Conservation (phyloP, 2,329 filamentous ascomycete genomes). For the Penicillium brasilianum region DNA sequence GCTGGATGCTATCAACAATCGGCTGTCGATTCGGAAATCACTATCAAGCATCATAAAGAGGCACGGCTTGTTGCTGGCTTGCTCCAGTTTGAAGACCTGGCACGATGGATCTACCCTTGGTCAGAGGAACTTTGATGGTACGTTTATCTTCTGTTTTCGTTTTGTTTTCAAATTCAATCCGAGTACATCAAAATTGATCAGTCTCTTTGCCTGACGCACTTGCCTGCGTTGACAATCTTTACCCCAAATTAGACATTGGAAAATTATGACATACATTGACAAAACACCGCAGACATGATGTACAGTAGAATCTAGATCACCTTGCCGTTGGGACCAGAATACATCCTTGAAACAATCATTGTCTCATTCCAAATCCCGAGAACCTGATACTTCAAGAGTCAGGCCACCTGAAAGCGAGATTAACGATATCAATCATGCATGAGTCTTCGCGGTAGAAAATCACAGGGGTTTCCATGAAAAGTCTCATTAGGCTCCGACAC, state of each 20-base stretch:
- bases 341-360: neutral
- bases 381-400: neutral
- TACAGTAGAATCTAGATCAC: neutral
- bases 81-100: neutral
- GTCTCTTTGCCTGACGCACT: too few species aligned
- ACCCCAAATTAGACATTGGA: too few species aligned
- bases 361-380: conserved; percentile 1
- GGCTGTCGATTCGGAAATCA: neutral
- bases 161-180: too few species aligned
- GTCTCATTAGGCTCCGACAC: neutral
- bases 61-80: neutral
- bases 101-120: neutral
- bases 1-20: neutral
- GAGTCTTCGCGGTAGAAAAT: neutral
- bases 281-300: neutral
- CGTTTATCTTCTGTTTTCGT: neutral
- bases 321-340: neutral
- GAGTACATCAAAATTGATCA: too few species aligned
- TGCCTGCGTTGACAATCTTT: too few species aligned
- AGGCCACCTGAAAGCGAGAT: neutral
- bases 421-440: neutral
- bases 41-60: neutral
- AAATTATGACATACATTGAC: too few species aligned
- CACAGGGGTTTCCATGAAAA: neutral
- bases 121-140: neutral